A percentile compares a stretch with the other conserved stretches of the same genome.
Conservation (phyloP, 2,329 filamentous ascomycete genomes). For the Talaromyces rugulosus region DNA sequence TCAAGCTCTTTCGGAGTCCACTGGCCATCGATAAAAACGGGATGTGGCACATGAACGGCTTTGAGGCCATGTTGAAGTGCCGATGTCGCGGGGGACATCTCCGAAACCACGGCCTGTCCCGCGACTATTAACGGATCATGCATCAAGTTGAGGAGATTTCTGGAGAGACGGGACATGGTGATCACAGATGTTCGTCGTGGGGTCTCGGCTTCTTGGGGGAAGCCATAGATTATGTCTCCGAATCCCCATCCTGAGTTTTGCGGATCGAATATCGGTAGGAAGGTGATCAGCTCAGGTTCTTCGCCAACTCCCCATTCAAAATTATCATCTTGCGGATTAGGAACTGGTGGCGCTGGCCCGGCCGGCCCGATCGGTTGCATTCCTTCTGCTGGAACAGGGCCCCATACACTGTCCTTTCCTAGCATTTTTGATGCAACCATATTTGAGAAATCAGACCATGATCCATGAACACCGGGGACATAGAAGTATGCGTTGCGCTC, state of each 20-base stretch:
- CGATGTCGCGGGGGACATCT: constrained; percentile 72
- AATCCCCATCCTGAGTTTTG: constrained; percentile 65
- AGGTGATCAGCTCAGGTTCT: constrained; percentile 86
- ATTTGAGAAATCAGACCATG: constrained; percentile 56
- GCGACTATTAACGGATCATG: constrained; percentile 62
- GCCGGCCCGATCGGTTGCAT: constrained; percentile 59
- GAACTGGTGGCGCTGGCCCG: constrained; percentile 59
- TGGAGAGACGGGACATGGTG: constrained; percentile 58
- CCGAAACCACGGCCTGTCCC: constrained; percentile 71
- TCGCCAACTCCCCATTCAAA: constrained; percentile 78
- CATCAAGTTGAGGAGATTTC: constrained; percentile 68
- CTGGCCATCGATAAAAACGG: constrained; percentile 47
- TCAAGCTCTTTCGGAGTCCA: background rate
- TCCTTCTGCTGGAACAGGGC: constrained; percentile 54
- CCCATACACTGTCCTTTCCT: constrained; percentile 60
- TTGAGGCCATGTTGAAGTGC: constrained; percentile 74
- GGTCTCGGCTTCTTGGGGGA: constrained; percentile 44
- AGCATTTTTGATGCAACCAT: constrained; percentile 48
- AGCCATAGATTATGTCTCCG: constrained; percentile 51
- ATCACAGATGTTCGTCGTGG: constrained; percentile 70
- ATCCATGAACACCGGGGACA: constrained; percentile 53
- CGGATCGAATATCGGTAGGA: constrained; percentile 64
- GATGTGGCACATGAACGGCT: constrained; percentile 71
- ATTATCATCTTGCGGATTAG: constrained; percentile 56
- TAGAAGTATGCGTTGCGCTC: constrained; percentile 75